Evolutionary conservation across 2,329 filamentous ascomycete species (phyloP).

Genomic region (Periconia sp.): DNA sequence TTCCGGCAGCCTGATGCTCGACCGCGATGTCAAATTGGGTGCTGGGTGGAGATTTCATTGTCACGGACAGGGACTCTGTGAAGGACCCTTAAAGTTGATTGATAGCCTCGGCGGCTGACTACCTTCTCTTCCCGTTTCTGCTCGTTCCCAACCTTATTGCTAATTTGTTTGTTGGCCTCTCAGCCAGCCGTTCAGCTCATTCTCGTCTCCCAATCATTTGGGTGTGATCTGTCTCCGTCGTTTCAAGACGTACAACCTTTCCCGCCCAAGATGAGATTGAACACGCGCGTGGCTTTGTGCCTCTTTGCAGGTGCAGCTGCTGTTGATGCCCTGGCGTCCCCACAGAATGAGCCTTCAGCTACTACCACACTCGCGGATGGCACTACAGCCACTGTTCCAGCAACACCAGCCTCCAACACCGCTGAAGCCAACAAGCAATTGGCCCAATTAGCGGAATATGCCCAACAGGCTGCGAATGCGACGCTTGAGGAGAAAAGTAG

Average conservation of each 20-base stretch:
- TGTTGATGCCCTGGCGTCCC: constrained; percentile 31
- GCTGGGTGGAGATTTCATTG: too few species aligned
- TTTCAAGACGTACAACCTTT: constrained; percentile 1
- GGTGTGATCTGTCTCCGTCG: neutral
- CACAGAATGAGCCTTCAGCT: constrained; percentile 19
- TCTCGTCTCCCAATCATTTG: constrained; percentile 3
- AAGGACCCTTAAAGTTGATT: too few species aligned
- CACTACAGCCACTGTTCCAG: constrained; percentile 23
- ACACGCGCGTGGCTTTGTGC: constrained; percentile 24
- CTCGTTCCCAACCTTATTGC: too few species aligned
- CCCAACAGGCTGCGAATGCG: constrained; percentile 23
- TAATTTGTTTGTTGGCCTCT: neutral
- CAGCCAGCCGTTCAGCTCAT: neutral
- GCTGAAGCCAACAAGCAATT: constrained; percentile 30
- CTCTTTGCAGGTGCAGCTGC: too few species aligned
- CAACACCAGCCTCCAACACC: constrained; percentile 25
- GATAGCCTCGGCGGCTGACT: too few species aligned
- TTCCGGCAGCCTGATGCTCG: too few species aligned
- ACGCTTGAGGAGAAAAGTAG: constrained; percentile 16
- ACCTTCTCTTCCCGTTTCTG: too few species aligned
- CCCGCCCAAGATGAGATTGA: constrained; percentile 31
- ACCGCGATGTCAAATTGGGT: too few species aligned
- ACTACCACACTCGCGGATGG: too few species aligned
- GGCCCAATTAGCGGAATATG: constrained; percentile 27
- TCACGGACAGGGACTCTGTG: too few species aligned